Conservation (phyloP, 2,329 filamentous ascomycete species). For the Colletotrichum eremochloae region DNA sequence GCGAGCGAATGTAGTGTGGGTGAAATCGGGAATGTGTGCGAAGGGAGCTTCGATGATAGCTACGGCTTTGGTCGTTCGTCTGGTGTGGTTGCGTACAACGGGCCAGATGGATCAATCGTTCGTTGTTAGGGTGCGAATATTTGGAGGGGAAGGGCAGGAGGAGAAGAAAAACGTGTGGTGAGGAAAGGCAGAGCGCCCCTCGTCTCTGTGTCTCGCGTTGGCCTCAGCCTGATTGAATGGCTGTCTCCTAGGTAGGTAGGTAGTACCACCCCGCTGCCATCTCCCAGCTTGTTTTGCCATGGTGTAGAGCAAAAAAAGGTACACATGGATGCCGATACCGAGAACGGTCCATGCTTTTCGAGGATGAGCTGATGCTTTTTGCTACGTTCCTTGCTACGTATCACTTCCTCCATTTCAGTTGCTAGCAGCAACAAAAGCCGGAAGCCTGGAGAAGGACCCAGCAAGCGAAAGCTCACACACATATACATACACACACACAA, state of each 20-base stretch:
- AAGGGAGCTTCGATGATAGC: neutral
- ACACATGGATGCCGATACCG: conserved; percentile 24
- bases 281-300: conserved; percentile 16
- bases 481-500: neutral
- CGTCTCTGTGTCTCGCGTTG: conserved; percentile 18
- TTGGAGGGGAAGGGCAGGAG: conserved; percentile 2
- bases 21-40: neutral
- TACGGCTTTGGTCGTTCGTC: conserved; percentile 2
- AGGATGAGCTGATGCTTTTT: conserved; percentile 7
- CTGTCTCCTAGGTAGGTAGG: neutral
- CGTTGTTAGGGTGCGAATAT: conserved; percentile 5
- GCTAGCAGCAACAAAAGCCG: conserved; percentile 6
- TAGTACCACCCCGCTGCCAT: conserved; percentile 19
- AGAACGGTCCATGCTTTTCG: conserved; percentile 1
- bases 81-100: conserved; percentile 4
- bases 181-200: conserved; percentile 28
- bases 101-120: conserved; percentile 2
- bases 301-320: neutral
- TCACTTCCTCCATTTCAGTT: conserved; percentile 11
- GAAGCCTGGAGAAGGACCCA: neutral
- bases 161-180: conserved; percentile 19
- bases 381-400: conserved; percentile 8
- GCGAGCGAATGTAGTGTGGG: conserved; percentile 11
- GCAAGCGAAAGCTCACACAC: neutral
- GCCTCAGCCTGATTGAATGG: conserved; percentile 37